A percentile compares a stretch with the other conserved stretches of the same genome.
phyloP scores from a whole-genome alignment of 2,329 filamentous ascomycete species.

The Alternaria viburni region DNA sequence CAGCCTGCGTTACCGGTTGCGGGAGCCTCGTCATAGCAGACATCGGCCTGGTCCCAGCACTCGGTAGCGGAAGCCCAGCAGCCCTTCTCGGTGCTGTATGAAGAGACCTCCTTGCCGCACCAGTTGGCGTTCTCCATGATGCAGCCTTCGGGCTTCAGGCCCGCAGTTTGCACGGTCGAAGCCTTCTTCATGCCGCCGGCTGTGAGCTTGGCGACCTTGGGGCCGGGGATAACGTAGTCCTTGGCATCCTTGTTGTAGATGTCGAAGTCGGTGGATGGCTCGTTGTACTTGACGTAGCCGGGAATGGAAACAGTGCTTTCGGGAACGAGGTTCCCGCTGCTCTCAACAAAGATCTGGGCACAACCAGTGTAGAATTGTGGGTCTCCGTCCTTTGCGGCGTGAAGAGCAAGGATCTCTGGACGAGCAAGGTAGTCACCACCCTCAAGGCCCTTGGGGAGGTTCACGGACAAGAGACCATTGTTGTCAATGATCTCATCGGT shows the following conservation, averaged over 20 bases:
- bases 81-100: slow-evolving; percentile 61
- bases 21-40: slow-evolving; percentile 66
- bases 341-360: slow-evolving; percentile 71
- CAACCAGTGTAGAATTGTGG: slow-evolving; percentile 78
- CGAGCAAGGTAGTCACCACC: slow-evolving; percentile 74
- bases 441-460: slow-evolving; percentile 66
- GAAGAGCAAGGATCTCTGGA: slow-evolving; percentile 72
- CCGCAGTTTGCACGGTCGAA: slow-evolving; percentile 51
- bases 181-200: slow-evolving; percentile 17
- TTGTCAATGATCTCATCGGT: slow-evolving; percentile 71
- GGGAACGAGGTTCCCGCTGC: slow-evolving; percentile 55
- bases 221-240: slow-evolving; percentile 63
- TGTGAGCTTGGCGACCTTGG: slow-evolving; percentile 59
- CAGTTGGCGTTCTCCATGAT: slow-evolving; percentile 74
- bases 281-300: slow-evolving; percentile 64
- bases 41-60: slow-evolving; percentile 63
- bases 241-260: slow-evolving; percentile 60
- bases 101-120: slow-evolving; percentile 68
- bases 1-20: slow-evolving; percentile 68
- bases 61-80: slow-evolving; percentile 62
- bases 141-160: slow-evolving; percentile 62
- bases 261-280: slow-evolving; percentile 67
- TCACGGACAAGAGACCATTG: slow-evolving; percentile 67
- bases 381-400: slow-evolving; percentile 61
- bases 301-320: slow-evolving; percentile 68